Evolutionary conservation across 768 basidiomycete species (phyloP).

Genomic region (Psilocybe sp.): DNA sequence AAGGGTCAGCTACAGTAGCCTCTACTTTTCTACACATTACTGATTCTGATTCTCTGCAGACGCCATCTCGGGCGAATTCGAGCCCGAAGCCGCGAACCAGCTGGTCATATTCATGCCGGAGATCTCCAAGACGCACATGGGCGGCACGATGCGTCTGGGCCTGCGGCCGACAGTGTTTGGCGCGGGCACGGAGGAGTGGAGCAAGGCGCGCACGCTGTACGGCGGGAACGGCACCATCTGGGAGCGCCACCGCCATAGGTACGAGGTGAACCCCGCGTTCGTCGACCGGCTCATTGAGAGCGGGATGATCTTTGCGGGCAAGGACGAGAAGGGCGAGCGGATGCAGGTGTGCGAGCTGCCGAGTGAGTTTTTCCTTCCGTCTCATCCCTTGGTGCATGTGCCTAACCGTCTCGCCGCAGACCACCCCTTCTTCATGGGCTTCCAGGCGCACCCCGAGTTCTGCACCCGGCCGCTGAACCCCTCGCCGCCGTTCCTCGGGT

Average conservation of each 20-base stretch:
- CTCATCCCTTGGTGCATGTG: not conserved
- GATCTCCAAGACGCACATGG: conserved; percentile 96
- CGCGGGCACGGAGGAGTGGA: conserved; percentile 64
- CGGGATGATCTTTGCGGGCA: conserved; percentile 70
- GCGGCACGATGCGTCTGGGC: conserved; percentile 99
- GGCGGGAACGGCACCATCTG: conserved; percentile 80
- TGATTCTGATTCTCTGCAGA: conserved; percentile 39
- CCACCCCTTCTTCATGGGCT: conserved; percentile 90
- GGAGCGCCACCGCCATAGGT: conserved; percentile 94
- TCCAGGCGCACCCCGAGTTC: conserved; percentile 98
- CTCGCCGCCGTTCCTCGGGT: conserved; percentile 94
- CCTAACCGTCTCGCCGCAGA: conserved; percentile 39
- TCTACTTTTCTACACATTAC: not conserved
- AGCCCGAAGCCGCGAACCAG: conserved; percentile 56
- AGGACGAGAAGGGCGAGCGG: conserved; percentile 92
- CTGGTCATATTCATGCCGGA: conserved; percentile 98
- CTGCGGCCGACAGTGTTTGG: conserved; percentile 94
- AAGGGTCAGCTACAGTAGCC: conserved; percentile 41
- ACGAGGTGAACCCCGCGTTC: conserved; percentile 92
- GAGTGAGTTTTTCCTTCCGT: conserved; percentile 43
- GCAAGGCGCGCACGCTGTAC: conserved; percentile 75
- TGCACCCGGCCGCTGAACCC: conserved; percentile 98
- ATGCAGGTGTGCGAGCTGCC: conserved; percentile 94
- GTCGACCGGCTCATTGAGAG: conserved; percentile 68
- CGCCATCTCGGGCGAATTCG: conserved; percentile 86